Evolutionary conservation across 495 filamentous ascomycete genomes (phyloP).

Genomic region (Penicillium simplicissimum): DNA sequence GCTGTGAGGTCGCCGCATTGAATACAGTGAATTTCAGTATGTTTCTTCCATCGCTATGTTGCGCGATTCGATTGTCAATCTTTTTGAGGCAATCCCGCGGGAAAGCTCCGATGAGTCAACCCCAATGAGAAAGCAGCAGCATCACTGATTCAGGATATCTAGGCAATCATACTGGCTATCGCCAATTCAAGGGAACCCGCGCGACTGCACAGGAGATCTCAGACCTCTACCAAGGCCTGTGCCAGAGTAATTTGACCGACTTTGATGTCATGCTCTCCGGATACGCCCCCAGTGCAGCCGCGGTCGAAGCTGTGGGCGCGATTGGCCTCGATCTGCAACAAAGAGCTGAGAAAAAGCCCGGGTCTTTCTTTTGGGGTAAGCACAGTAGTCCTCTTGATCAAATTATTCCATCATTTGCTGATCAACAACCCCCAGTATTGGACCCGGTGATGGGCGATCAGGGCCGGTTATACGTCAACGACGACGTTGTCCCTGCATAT

Average conservation of each 20-base stretch:
- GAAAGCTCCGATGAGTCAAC: background rate
- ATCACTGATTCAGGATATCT: slow-evolving; percentile 5
- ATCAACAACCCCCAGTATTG: slow-evolving; percentile 55
- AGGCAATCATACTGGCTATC: slow-evolving; percentile 95
- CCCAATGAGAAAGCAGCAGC: background rate
- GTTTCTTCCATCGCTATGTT: slow-evolving; percentile 17
- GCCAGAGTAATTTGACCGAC: slow-evolving; percentile 74
- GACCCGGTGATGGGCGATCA: slow-evolving; percentile 99
- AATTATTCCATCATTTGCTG: background rate
- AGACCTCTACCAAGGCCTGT: slow-evolving; percentile 82
- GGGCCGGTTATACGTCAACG: slow-evolving; percentile 82
- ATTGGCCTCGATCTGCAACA: slow-evolving; percentile 79
- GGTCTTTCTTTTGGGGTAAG: slow-evolving; percentile 87
- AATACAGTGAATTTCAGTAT: slow-evolving; percentile 96
- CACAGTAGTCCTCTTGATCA: background rate
- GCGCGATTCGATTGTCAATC: background rate
- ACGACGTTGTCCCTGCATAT: slow-evolving; percentile 90
- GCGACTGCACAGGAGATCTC: slow-evolving; percentile 78
- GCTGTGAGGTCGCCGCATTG: slow-evolving; percentile 88
- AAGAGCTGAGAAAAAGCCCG: slow-evolving; percentile 61
- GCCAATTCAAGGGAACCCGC: slow-evolving; percentile 78
- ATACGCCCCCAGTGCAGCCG: slow-evolving; percentile 83
- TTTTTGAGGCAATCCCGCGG: background rate
- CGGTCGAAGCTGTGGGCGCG: slow-evolving; percentile 77
- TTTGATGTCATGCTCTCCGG: slow-evolving; percentile 94